A percentile compares a stretch with the other conserved stretches of the same genome.
phyloP scores from a whole-genome alignment of 2,329 filamentous ascomycete genomes.

The Teratosphaeria zuluensis region DNA sequence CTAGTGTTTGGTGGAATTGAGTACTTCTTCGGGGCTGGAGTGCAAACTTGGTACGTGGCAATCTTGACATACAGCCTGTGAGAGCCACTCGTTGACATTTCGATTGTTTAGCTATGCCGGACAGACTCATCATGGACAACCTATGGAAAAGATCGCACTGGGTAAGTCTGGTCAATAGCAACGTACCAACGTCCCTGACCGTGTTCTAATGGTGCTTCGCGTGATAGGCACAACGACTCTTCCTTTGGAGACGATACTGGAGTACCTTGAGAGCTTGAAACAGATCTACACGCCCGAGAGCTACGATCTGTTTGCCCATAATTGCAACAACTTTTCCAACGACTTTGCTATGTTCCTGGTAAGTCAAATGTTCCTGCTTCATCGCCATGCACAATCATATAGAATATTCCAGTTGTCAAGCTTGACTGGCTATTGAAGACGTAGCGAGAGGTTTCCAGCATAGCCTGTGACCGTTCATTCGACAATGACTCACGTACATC shows the following conservation, averaged over 20 bases:
- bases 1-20: constrained; percentile 77
- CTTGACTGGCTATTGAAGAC: neutral
- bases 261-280: constrained; percentile 78
- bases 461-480: no score
- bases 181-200: neutral
- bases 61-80: neutral
- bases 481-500: no score
- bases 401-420: neutral
- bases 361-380: neutral
- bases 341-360: constrained; percentile 76
- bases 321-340: constrained; percentile 93
- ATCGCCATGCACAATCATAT: neutral
- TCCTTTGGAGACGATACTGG: constrained; percentile 69
- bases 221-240: constrained; percentile 65
- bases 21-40: constrained; percentile 82
- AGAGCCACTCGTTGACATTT: neutral
- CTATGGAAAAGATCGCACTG: constrained; percentile 58
- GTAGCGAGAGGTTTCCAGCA: no score
- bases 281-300: constrained; percentile 68
- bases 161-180: neutral
- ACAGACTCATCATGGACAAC: constrained; percentile 74
- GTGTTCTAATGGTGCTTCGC: neutral
- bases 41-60: constrained; percentile 58
- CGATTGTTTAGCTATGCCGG: constrained; percentile 44
- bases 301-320: constrained; percentile 82